Evolutionary conservation across 2,329 filamentous ascomycete species (phyloP).

Genomic region (Trichoderma gracile): DNA sequence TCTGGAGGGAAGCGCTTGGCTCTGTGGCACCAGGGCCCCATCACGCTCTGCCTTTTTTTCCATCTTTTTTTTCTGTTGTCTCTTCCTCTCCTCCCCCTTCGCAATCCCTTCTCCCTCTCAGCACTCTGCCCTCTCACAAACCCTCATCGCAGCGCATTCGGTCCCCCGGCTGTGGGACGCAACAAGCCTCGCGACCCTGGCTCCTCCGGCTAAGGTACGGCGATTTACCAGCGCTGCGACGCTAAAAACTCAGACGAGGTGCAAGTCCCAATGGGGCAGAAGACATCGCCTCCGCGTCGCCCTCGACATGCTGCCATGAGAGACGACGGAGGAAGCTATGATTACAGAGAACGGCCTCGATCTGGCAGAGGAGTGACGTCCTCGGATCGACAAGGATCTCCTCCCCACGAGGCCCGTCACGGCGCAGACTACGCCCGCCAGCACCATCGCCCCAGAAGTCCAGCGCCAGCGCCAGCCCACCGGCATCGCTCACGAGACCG

Average conservation of each 20-base stretch:
- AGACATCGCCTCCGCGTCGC: slow-evolving; percentile 39
- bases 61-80: not conserved
- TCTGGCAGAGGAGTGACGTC: slow-evolving; percentile 39
- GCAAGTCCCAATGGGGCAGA: slow-evolving; percentile 35
- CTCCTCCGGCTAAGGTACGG: slow-evolving; percentile 44
- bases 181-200: slow-evolving; percentile 29
- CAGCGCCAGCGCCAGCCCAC: slow-evolving; percentile 38
- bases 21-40: slow-evolving; percentile 4
- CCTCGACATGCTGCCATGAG: slow-evolving; percentile 46
- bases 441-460: slow-evolving; percentile 39
- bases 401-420: slow-evolving; percentile 38
- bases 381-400: slow-evolving; percentile 38
- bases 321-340: slow-evolving; percentile 42
- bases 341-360: slow-evolving; percentile 42
- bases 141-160: slow-evolving; percentile 11
- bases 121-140: not conserved
- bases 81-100: not conserved
- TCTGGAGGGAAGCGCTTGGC: not conserved
- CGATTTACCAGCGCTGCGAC: slow-evolving; percentile 39
- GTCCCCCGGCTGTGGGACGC: slow-evolving; percentile 18
- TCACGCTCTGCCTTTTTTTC: not conserved
- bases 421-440: slow-evolving; percentile 36
- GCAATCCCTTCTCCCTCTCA: not conserved
- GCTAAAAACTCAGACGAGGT: slow-evolving; percentile 44
- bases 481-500: slow-evolving; percentile 44